Evolutionary conservation across 768 basidiomycete species (phyloP).

Genomic region (Phanerochaete carnosa): DNA sequence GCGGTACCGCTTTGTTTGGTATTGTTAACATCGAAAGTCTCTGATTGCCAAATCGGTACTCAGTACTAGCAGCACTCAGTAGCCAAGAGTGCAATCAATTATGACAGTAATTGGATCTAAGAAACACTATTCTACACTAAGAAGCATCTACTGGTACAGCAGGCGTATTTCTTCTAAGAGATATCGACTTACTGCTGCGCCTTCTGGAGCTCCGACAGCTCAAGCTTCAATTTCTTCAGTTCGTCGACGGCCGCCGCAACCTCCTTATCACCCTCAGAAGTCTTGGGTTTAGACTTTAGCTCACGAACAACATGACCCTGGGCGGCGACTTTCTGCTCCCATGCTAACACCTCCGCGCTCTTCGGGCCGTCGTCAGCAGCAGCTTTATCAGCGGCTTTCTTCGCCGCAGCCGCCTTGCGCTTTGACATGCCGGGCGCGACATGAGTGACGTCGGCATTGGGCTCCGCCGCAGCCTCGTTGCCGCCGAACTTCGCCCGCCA

Average conservation of each 20-base stretch:
- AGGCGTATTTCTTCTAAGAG: background rate
- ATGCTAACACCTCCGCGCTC: constrained; percentile 64
- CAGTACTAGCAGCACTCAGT: background rate
- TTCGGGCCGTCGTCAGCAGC: constrained; percentile 52
- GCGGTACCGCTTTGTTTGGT: background rate
- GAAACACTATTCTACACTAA: background rate
- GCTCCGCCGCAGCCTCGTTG: constrained; percentile 31
- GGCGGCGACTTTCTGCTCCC: constrained; percentile 71
- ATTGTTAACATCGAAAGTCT: background rate
- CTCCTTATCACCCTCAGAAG: constrained; percentile 57
- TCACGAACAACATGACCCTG: constrained; percentile 74
- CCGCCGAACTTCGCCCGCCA: constrained; percentile 86
- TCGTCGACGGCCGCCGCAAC: constrained; percentile 58
- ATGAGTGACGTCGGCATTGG: constrained; percentile 37
- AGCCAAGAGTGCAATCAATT: background rate
- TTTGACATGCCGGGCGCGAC: constrained; percentile 50
- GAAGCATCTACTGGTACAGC: background rate
- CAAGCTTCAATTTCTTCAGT: constrained; percentile 63
- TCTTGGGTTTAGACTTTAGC: constrained; percentile 66
- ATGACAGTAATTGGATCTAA: background rate
- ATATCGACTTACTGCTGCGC: background rate
- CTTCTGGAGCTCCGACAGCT: constrained; percentile 36
- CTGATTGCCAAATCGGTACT: background rate
- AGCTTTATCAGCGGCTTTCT: constrained; percentile 42
- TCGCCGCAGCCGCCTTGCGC: constrained; percentile 45